Evolutionary conservation across 345 rosid species (phyloP).

Genomic region (Arabidopsis arenosa): DNA sequence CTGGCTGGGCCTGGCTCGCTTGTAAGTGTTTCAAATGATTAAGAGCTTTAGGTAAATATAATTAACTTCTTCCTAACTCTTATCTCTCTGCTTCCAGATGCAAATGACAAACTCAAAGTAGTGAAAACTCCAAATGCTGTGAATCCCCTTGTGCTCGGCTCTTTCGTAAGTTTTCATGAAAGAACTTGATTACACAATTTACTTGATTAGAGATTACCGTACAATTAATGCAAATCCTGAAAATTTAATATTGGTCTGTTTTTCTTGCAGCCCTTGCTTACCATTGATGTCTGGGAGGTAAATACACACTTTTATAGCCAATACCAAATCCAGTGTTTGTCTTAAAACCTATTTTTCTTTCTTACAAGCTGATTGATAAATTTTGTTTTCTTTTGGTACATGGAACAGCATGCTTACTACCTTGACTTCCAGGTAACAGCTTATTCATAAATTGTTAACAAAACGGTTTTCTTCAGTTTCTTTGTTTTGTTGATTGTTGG

Average conservation of each 20-base stretch:
- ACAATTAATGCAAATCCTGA: not conserved
- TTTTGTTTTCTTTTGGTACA: constrained; percentile 3
- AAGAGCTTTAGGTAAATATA: not conserved
- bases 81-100: constrained; percentile 51
- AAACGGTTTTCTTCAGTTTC: not conserved
- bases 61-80: not conserved
- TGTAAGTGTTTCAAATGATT: constrained; percentile 46
- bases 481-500: constrained; percentile 22
- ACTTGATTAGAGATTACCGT: constrained; percentile 5
- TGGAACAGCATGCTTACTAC: constrained; percentile 87
- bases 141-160: constrained; percentile 90
- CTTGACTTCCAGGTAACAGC: constrained; percentile 83
- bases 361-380: not conserved
- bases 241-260: constrained; percentile 13
- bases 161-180: constrained; percentile 58
- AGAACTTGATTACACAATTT: not conserved
- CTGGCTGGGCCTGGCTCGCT: constrained; percentile 98
- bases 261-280: constrained; percentile 85
- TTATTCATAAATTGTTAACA: not conserved
- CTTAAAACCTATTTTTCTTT: not conserved
- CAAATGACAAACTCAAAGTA: constrained; percentile 74
- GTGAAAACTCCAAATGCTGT: constrained; percentile 92
- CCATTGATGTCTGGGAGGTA: constrained; percentile 99
- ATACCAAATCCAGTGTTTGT: not conserved
- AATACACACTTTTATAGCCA: constrained; percentile 3